phyloP scores from a whole-genome alignment of 495 filamentous ascomycete genomes.

The Penicillium waksmanii region DNA sequence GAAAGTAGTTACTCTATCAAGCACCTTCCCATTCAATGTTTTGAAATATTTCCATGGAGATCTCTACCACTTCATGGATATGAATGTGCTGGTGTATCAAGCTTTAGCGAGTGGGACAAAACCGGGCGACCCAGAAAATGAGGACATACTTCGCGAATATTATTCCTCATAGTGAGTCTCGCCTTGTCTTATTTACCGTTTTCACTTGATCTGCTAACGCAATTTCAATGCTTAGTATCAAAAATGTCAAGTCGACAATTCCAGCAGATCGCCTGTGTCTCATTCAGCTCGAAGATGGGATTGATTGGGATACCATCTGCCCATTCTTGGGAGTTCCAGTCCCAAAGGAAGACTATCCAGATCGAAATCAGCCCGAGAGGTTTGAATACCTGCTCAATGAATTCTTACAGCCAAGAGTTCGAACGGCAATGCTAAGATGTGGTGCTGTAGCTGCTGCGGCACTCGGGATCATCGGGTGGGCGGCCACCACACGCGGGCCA shows the following conservation, averaged over 20 bases:
- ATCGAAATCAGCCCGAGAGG: slow-evolving; percentile 27
- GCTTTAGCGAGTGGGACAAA: slow-evolving; percentile 1
- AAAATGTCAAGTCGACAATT: slow-evolving; percentile 21
- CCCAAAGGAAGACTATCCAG: slow-evolving; percentile 26
- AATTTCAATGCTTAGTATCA: slow-evolving; percentile 16
- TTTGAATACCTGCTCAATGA: slow-evolving; percentile 17
- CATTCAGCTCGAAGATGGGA: slow-evolving; percentile 27
- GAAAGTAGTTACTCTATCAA: not conserved
- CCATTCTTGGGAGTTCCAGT: slow-evolving; percentile 26
- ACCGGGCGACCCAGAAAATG: slow-evolving; percentile 17
- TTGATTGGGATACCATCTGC: slow-evolving; percentile 34
- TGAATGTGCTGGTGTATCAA: slow-evolving; percentile 16
- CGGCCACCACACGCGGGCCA: slow-evolving; percentile 12
- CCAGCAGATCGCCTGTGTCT: slow-evolving; percentile 22
- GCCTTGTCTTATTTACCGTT: not conserved
- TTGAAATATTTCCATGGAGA: slow-evolving; percentile 28
- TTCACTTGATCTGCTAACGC: not conserved
- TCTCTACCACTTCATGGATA: slow-evolving; percentile 19
- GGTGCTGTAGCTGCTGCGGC: slow-evolving; percentile 13
- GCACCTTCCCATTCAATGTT: slow-evolving; percentile 23
- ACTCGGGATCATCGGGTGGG: slow-evolving; percentile 21
- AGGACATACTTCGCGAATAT: slow-evolving; percentile 13
- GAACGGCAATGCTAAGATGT: slow-evolving; percentile 13
- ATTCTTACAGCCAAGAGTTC: slow-evolving; percentile 20
- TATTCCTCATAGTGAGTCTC: slow-evolving; percentile 27